Percentiles rank a stretch among this genome's conserved stretches.
Evolutionary conservation across 108 stramenopile species (phyloP).

Genomic region (Aurantiochytrium sp.): DNA sequence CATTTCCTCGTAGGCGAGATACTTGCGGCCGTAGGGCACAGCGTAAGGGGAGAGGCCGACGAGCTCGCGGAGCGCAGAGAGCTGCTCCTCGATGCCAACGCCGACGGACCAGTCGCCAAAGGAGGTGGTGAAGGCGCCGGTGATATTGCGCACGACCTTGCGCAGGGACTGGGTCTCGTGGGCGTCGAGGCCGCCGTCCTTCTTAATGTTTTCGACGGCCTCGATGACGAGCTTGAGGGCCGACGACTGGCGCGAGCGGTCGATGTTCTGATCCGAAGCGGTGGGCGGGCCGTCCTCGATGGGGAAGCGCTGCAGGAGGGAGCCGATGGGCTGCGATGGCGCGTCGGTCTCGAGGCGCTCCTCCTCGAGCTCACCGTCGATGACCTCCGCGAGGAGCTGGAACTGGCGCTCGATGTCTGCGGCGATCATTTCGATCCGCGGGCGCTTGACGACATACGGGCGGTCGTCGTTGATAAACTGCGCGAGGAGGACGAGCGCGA

Average conservation of each 20-base stretch:
- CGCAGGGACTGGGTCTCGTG: conserved; percentile 31
- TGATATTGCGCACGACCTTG: conserved; percentile 42
- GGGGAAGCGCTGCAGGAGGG: conserved; percentile 40
- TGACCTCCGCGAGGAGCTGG: conserved; percentile 35
- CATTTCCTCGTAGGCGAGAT: conserved; percentile 32
- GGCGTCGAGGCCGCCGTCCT: not conserved
- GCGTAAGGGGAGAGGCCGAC: conserved; percentile 34
- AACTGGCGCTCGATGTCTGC: conserved; percentile 33
- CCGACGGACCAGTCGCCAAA: conserved; percentile 44
- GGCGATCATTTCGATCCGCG: conserved; percentile 36
- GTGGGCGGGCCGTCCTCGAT: conserved; percentile 39
- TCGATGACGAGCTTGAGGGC: conserved; percentile 34
- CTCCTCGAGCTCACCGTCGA: conserved; percentile 44
- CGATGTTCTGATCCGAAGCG: conserved; percentile 1
- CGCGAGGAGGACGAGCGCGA: conserved; percentile 33
- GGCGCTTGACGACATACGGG: conserved; percentile 35
- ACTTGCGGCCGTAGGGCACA: conserved; percentile 15
- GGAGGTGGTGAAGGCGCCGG: conserved; percentile 34
- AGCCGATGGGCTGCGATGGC: not conserved
- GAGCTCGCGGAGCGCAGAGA: conserved; percentile 27
- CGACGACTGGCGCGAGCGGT: conserved; percentile 34
- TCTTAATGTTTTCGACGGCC: not conserved
- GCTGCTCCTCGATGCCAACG: conserved; percentile 42
- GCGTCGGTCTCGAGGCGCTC: not conserved
- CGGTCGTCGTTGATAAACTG: conserved; percentile 35